Evolutionary conservation across 2,329 filamentous ascomycete species (phyloP).

Genomic region (Claviceps pazoutovae): DNA sequence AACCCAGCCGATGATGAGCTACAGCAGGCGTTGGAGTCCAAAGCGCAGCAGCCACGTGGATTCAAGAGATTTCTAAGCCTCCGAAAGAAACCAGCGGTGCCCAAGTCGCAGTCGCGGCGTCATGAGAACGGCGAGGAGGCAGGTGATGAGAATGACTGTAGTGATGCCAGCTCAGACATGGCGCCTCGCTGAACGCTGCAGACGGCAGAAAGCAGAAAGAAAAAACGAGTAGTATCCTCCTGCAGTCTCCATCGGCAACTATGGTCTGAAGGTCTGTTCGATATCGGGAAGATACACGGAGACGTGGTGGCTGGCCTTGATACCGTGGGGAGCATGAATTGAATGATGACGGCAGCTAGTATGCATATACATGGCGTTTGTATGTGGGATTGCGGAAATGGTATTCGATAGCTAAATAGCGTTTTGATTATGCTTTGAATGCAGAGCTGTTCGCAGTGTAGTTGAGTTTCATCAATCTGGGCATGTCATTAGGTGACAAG

Average conservation of each 20-base stretch:
- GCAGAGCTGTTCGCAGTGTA: not conserved
- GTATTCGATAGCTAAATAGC: not conserved
- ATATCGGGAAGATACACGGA: not conserved
- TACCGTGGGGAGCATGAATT: not conserved
- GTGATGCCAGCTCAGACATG: slow-evolving; percentile 5
- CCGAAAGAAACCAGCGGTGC: slow-evolving; percentile 21
- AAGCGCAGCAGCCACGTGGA: slow-evolving; percentile 20
- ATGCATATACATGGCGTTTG: slow-evolving; percentile 1
- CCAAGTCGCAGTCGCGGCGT: slow-evolving; percentile 2
- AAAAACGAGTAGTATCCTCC: too few species aligned
- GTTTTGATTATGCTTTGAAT: not conserved
- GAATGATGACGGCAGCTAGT: not conserved
- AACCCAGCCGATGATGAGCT: slow-evolving; percentile 25
- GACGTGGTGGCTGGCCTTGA: not conserved
- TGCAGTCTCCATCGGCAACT: too few species aligned
- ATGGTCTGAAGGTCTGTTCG: too few species aligned
- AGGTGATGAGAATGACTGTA: slow-evolving; percentile 9
- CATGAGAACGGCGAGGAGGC: slow-evolving; percentile 12
- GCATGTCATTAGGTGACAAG: not conserved
- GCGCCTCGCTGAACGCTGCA: slow-evolving; percentile 2
- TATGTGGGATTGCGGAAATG: not conserved
- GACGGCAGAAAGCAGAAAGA: not conserved
- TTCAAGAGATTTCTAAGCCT: slow-evolving; percentile 34
- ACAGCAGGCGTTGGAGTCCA: slow-evolving; percentile 4
- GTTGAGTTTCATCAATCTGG: not conserved